Conservation (phyloP, 495 filamentous ascomycete genomes). For the Neurospora sp. region DNA sequence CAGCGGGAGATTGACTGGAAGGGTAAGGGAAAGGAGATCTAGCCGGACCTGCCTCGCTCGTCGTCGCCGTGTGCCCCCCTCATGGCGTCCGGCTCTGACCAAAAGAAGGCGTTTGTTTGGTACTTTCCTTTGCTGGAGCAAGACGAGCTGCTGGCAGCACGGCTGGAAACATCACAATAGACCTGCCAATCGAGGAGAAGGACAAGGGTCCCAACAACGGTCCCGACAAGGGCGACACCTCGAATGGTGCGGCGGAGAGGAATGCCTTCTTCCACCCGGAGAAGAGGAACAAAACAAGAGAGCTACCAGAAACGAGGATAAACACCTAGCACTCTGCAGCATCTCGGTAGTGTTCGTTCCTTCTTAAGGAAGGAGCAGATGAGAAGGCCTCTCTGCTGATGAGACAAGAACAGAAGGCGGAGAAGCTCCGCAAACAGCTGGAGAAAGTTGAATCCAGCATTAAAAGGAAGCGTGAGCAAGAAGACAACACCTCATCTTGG, state of each 20-base stretch:
- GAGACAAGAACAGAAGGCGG: constrained; percentile 34
- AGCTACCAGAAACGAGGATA: too few relatives aligned
- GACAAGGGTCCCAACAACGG: constrained; percentile 75
- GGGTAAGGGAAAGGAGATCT: too few relatives aligned
- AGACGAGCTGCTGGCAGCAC: constrained; percentile 56
- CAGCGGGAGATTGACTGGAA: too few relatives aligned
- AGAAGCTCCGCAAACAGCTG: constrained; percentile 40
- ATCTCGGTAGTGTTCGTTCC: too few relatives aligned
- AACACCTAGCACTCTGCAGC: too few relatives aligned
- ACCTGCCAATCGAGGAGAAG: constrained; percentile 87
- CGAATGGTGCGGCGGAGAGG: constrained; percentile 64
- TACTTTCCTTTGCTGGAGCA: constrained; percentile 42
- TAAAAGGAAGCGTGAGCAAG: constrained; percentile 46
- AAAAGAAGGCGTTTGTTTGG: neutral
- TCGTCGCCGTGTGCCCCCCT: neutral
- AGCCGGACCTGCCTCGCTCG: neutral
- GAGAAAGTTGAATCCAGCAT: constrained; percentile 43
- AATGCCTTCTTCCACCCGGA: constrained; percentile 9
- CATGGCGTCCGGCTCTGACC: neutral
- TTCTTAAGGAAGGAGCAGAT: neutral
- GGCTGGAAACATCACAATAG: constrained; percentile 79
- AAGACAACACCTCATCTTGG: constrained; percentile 18
- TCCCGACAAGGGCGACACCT: constrained; percentile 81
- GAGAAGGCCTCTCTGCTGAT: constrained; percentile 21
- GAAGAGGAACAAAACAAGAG: too few relatives aligned